These are phyloP conservation scores for Suhomyces panamericanus DNA, from an alignment of 1,139 yeast species.

Conservation along the genomic window DNA sequence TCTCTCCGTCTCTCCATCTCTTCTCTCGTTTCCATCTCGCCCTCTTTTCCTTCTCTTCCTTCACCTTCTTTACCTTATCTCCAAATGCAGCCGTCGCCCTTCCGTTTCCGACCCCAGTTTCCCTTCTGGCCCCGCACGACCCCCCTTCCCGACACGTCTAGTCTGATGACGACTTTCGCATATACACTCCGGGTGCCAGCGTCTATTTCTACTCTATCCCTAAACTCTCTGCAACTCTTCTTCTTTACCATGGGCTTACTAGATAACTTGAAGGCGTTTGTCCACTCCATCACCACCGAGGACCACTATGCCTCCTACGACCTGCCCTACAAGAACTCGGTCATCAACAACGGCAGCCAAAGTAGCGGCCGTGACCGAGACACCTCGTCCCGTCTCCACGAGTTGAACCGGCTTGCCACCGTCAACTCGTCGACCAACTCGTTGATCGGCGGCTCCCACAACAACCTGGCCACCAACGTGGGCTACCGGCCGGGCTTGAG, in stretches of 20 bases:
- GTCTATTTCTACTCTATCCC: background rate
- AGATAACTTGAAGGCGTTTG: constrained; percentile 49
- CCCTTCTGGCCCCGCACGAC: constrained; percentile 2
- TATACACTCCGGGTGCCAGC: constrained; percentile 1
- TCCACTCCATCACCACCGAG: constrained; percentile 62
- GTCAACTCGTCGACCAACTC: constrained; percentile 42
- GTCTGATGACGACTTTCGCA: constrained; percentile 2
- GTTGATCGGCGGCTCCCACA: constrained; percentile 21
- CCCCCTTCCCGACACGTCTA: constrained; percentile 8
- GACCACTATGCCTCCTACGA: constrained; percentile 65
- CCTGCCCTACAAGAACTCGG: constrained; percentile 41
- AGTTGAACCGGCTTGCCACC: constrained; percentile 45
- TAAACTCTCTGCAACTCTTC: background rate
- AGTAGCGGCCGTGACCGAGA: constrained; percentile 21
- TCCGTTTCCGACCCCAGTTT: constrained; percentile 1
- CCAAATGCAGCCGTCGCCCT: background rate
- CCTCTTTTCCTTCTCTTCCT: too few species aligned
- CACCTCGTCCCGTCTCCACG: constrained; percentile 35
- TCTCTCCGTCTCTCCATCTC: too few species aligned
- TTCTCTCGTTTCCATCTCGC: too few species aligned
- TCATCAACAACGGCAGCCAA: constrained; percentile 21
- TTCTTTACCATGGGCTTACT: constrained; percentile 39
- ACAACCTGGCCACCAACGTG: constrained; percentile 21
- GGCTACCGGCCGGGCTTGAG: constrained; percentile 42
- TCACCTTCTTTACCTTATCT: too few species aligned